Evolutionary conservation across 805 yeast species (phyloP), one percentile per base, ranked within the genome.

Genomic region (Saccharomycopsis selenospora): DNA sequence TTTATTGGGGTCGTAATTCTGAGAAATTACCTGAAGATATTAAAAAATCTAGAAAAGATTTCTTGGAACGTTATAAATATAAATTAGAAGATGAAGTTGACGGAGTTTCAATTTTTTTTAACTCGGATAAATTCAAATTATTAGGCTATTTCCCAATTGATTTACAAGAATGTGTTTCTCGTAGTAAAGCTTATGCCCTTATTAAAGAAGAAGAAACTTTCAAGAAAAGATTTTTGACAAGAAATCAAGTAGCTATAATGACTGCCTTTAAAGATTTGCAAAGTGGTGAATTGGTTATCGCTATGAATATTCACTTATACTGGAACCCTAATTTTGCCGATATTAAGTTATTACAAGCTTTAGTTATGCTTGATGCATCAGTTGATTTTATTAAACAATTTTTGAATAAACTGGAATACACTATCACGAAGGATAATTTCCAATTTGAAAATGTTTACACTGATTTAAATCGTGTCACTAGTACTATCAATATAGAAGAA

Each of bases 271-370:
- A 59, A 30, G 75, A 72, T 53, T 55, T 57, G 36, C 24, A 36
- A 1, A 61, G 66, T 2, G 56, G 59, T 8, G 56, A 64, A 40
- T 45, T 54, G 5, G 47, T 71, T 0, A 69, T 67, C 45, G 57
- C 69, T 10, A 56, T 73, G 14, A 71, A 70, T 46, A 71, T 75
- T 4, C 76, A 71, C 55, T 58, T 71, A 23, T 71, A 71, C 54
- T 71, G 76, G 76, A 64, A 67, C 10, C 70, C 71, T 1, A 60
- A 64, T 48, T 70, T 61, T 47, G 62, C 68, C 29, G 76, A 71
- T 47, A 73, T 71, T 22, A 71, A 68, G 48, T 59, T 69, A 8
- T 49, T 69, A 47, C 76, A 71, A 50, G 61, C 71, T 1, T 66
- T 64, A 50, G 50, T 67, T 6, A 48, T 67, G 20, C 56, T 63